phyloP scores from a whole-genome alignment of 2,329 filamentous ascomycete genomes.

The Phialemoniopsis sp. region DNA sequence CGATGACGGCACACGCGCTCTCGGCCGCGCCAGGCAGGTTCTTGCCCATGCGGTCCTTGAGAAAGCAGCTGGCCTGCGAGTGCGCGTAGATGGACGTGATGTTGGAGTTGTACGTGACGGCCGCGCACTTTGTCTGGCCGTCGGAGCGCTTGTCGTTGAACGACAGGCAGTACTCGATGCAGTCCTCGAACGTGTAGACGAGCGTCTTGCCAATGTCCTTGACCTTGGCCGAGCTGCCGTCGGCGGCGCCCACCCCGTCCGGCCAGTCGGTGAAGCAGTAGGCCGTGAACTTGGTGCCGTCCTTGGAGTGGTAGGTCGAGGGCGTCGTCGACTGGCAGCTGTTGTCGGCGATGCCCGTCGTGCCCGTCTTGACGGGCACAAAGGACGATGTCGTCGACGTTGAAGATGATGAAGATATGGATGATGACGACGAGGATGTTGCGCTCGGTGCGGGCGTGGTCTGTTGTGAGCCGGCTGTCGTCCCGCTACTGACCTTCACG shows the following conservation, averaged over 20 bases:
- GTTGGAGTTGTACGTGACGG: conserved; percentile 13
- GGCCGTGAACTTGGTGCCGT: conserved; percentile 1
- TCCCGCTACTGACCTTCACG: no score
- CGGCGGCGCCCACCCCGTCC: neutral
- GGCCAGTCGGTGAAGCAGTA: conserved; percentile 6
- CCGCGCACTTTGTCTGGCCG: conserved; percentile 6
- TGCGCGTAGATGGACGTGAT: conserved; percentile 9
- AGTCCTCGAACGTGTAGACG: conserved; percentile 14
- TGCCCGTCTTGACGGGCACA: conserved; percentile 2
- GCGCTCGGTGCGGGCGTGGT: neutral
- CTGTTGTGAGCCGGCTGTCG: no score
- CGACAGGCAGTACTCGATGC: conserved; percentile 11
- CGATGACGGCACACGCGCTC: conserved; percentile 1
- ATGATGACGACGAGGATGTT: neutral
- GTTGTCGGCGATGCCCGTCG: conserved; percentile 4
- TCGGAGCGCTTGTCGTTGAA: neutral
- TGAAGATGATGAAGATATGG: neutral
- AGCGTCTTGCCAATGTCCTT: conserved; percentile 7
- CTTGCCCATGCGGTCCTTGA: conserved; percentile 13
- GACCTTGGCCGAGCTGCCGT: conserved; percentile 6
- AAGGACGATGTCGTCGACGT: neutral
- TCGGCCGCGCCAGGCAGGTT: conserved; percentile 1
- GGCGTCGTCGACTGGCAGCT: conserved; percentile 2
- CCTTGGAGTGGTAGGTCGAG: conserved; percentile 1
- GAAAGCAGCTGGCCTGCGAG: conserved; percentile 11